Evolutionary conservation across 768 basidiomycete species (phyloP).

Genomic region (Tricholoma matsutake): DNA sequence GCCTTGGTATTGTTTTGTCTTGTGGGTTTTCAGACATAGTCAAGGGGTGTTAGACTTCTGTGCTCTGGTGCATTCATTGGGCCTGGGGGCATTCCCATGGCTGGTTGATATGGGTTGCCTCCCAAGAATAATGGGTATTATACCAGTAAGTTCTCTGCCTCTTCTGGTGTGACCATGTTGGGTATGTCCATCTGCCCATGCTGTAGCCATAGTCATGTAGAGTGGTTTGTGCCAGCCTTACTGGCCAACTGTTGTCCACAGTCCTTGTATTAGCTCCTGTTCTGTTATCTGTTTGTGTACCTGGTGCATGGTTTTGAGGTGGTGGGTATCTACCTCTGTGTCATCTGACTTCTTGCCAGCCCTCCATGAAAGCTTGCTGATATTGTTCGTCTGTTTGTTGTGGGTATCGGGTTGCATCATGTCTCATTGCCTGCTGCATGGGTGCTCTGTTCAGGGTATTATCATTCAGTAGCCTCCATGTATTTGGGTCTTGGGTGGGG

Average conservation of each 20-base stretch:
- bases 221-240: not conserved
- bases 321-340: not conserved
- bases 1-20: not conserved
- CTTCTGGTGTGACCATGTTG: not conserved
- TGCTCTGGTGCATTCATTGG: not conserved
- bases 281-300: not conserved
- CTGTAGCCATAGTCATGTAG: not conserved
- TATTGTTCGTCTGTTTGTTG: not conserved
- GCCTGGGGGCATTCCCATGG: not conserved
- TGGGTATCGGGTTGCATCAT: not conserved
- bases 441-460: not conserved
- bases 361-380: too few species aligned
- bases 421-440: not conserved
- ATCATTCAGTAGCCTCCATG: slow-evolving; percentile 6
- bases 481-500: too few species aligned
- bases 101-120: not conserved
- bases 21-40: not conserved
- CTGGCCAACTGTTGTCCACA: not conserved
- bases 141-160: not conserved
- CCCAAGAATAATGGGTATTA: not conserved
- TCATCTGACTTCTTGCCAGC: too few species aligned
- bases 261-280: not conserved
- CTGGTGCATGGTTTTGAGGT: not conserved
- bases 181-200: not conserved
- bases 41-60: not conserved